Conservation (phyloP, 2,329 filamentous ascomycete species). For the Hypoxylon sp. region DNA sequence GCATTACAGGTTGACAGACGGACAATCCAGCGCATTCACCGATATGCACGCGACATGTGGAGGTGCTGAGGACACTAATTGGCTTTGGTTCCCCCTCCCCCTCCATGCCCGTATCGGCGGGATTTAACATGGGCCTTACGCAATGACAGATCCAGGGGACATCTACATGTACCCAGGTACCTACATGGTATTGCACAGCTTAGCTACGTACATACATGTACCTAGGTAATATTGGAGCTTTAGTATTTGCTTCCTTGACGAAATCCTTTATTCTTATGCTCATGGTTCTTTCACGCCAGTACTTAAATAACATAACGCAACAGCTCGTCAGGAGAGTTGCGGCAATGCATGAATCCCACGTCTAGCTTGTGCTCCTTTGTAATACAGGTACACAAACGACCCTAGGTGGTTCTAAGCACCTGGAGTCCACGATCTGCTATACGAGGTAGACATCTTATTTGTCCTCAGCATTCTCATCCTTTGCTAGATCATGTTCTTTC, state of each 20-base stretch:
- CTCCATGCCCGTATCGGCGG: constrained; percentile 1
- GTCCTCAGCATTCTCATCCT: constrained; percentile 79
- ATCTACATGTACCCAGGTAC: no score
- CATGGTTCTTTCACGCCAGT: not conserved
- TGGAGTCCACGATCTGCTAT: constrained; percentile 16
- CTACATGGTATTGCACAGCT: not conserved
- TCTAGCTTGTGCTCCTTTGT: constrained; percentile 21
- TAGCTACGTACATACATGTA: no score
- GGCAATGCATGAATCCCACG: constrained; percentile 7
- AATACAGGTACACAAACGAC: constrained; percentile 42
- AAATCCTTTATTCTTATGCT: not conserved
- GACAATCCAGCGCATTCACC: not conserved
- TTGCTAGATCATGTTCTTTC: constrained; percentile 95
- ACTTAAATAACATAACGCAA: not conserved
- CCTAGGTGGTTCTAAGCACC: constrained; percentile 13
- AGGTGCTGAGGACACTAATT: constrained; percentile 36
- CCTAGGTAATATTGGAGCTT: not conserved
- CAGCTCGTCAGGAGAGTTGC: constrained; percentile 12
- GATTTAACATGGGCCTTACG: constrained; percentile 15
- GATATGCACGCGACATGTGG: constrained; percentile 31
- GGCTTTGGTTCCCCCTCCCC: constrained; percentile 7
- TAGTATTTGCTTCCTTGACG: not conserved
- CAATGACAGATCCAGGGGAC: no score
- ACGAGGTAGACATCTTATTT: constrained; percentile 57
- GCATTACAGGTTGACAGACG: constrained; percentile 14